A percentile compares a stretch with the other conserved stretches of the same genome.
Conservation (phyloP, 345 rosid species). For the Eucalyptus coolabah region DNA sequence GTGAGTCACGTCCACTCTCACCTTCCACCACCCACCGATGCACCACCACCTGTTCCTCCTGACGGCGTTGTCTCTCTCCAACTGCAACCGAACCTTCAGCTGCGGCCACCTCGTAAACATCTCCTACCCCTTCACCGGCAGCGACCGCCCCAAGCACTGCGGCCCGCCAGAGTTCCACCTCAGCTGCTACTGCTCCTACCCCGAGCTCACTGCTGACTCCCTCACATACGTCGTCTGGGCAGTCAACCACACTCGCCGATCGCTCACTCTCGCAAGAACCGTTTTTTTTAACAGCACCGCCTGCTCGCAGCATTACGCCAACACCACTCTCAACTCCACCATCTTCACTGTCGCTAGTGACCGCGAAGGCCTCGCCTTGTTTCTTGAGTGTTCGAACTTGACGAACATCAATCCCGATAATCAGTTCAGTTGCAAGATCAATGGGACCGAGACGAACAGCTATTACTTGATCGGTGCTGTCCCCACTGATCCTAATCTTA, state of each 20-base stretch:
- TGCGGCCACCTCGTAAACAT: slow-evolving; percentile 12
- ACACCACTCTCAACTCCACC: slow-evolving; percentile 6
- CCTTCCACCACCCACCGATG: background rate
- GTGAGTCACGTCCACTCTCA: background rate
- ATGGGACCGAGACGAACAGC: background rate
- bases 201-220: background rate
- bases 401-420: background rate
- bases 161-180: slow-evolving; percentile 26
- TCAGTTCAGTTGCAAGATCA: slow-evolving; percentile 4
- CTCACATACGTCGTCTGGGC: slow-evolving; percentile 4
- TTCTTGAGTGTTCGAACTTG: slow-evolving; percentile 3
- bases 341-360: background rate
- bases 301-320: background rate
- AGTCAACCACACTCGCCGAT: background rate
- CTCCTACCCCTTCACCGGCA: slow-evolving; percentile 37
- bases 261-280: slow-evolving; percentile 2
- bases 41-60: background rate
- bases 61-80: background rate
- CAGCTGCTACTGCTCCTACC: background rate
- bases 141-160: slow-evolving; percentile 21
- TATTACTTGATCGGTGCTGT: slow-evolving; percentile 7
- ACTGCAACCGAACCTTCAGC: slow-evolving; percentile 8
- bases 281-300: slow-evolving; percentile 1
- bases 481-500: background rate
- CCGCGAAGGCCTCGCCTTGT: background rate